These are phyloP conservation scores for Globisporangium megalacanthum DNA, from an alignment of 352 stramenopile species.

Conservation along the genomic window DNA sequence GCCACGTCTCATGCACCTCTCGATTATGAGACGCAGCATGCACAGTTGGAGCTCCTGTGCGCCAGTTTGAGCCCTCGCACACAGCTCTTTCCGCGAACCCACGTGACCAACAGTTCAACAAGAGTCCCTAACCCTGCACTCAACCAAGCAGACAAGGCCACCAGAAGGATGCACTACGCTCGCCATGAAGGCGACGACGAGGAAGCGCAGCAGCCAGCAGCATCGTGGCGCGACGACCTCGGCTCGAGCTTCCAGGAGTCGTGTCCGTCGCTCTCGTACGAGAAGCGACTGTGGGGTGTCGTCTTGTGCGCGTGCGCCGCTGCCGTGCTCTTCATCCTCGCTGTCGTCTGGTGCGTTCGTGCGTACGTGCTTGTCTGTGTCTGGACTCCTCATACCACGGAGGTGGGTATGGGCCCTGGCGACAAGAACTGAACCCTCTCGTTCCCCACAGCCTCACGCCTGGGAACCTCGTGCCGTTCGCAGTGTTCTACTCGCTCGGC, in stretches of 20 bases:
- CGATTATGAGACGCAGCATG: neutral
- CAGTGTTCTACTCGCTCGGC: constrained; percentile 45
- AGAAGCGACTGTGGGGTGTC: constrained; percentile 3
- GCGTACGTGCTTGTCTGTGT: neutral
- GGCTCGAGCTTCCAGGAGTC: constrained; percentile 10
- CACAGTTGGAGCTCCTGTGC: no score
- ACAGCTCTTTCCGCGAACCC: neutral
- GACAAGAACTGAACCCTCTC: neutral
- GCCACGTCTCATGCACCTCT: neutral
- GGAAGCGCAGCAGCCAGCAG: neutral
- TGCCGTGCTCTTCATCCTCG: constrained; percentile 6
- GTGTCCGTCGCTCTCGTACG: constrained; percentile 4
- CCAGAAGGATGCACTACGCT: constrained; percentile 7
- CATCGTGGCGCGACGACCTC: constrained; percentile 8
- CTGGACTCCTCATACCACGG: neutral
- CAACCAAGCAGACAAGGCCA: neutral
- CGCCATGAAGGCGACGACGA: constrained; percentile 6
- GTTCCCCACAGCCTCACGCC: constrained; percentile 8
- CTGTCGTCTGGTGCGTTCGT: constrained; percentile 4
- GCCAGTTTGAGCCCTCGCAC: neutral
- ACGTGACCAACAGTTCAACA: no score
- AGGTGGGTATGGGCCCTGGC: neutral
- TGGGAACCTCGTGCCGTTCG: constrained; percentile 25
- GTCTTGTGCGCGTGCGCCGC: neutral
- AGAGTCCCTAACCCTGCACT: neutral